phyloP scores from a whole-genome alignment of 495 filamentous ascomycete genomes.

The Xylaria cubensis region DNA sequence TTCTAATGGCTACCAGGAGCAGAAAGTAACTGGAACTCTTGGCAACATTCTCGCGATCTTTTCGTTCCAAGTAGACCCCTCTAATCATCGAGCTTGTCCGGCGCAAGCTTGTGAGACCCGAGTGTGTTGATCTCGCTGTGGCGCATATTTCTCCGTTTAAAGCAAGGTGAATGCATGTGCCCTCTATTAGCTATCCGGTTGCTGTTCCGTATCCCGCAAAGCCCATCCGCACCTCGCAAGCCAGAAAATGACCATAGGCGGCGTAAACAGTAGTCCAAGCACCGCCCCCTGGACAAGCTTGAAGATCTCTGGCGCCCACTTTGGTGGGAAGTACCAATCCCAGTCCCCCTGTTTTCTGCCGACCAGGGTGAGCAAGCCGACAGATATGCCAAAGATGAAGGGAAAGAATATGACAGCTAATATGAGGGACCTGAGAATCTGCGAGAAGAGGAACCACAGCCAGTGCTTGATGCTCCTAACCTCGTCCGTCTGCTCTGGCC shows the following conservation, averaged over 20 bases:
- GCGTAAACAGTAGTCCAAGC: slow-evolving; percentile 49
- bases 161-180: neutral
- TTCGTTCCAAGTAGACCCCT: neutral
- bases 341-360: slow-evolving; percentile 28
- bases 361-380: slow-evolving; percentile 49
- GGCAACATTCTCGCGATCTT: neutral
- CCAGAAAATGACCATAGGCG: slow-evolving; percentile 51
- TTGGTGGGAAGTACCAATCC: slow-evolving; percentile 49
- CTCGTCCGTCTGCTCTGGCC: slow-evolving; percentile 31
- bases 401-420: slow-evolving; percentile 40
- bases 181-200: neutral
- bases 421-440: slow-evolving; percentile 36
- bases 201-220: slow-evolving; percentile 20
- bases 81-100: neutral
- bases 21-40: neutral
- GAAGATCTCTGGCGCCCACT: slow-evolving; percentile 53
- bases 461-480: slow-evolving; percentile 39
- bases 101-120: neutral
- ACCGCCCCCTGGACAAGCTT: slow-evolving; percentile 52
- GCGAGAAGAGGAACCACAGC: slow-evolving; percentile 37
- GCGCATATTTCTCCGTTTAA: neutral
- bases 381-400: slow-evolving; percentile 47
- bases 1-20: neutral
- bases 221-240: slow-evolving; percentile 51
- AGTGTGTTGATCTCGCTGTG: neutral